Evolutionary conservation across 2,329 filamentous ascomycete genomes (phyloP).

Genomic region (Trichoderma simmonsii): DNA sequence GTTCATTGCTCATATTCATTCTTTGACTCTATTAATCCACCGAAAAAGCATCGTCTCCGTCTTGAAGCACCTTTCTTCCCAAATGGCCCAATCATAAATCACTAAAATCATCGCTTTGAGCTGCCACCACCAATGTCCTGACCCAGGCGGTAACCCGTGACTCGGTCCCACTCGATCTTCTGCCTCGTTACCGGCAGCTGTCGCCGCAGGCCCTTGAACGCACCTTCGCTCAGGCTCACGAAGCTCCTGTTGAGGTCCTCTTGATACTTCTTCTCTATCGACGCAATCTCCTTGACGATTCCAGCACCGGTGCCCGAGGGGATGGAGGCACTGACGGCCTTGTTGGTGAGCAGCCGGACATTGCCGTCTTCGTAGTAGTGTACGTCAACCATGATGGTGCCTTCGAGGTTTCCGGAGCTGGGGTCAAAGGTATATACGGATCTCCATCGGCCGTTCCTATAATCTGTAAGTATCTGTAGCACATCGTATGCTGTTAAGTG

Average conservation of each 20-base stretch:
- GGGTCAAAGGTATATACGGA: conserved; percentile 79
- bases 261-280: conserved; percentile 87
- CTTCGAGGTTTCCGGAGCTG: conserved; percentile 64
- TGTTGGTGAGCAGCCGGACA: conserved; percentile 86
- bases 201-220: conserved; percentile 88
- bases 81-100: background rate
- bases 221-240: conserved; percentile 81
- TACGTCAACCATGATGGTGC: conserved; percentile 87
- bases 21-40: conserved; percentile 9
- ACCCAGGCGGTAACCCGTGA: conserved; percentile 83
- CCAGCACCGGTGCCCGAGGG: conserved; percentile 61
- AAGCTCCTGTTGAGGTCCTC: conserved; percentile 94
- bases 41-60: conserved; percentile 5
- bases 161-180: conserved; percentile 99
- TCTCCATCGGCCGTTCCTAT: conserved; percentile 93
- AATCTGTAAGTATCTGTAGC: conserved; percentile 20
- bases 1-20: conserved; percentile 14
- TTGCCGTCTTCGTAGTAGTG: conserved; percentile 99
- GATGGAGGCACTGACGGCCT: conserved; percentile 63
- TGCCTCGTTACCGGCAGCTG: conserved; percentile 95
- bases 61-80: conserved; percentile 1
- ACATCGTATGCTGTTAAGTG: background rate
- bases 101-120: conserved; percentile 46
- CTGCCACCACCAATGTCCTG: conserved; percentile 74
- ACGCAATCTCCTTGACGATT: conserved; percentile 74